Evolutionary conservation across 805 yeast species (phyloP), one percentile per base, ranked within the genome.

Genomic region (Kazachstania kunashirensis): DNA sequence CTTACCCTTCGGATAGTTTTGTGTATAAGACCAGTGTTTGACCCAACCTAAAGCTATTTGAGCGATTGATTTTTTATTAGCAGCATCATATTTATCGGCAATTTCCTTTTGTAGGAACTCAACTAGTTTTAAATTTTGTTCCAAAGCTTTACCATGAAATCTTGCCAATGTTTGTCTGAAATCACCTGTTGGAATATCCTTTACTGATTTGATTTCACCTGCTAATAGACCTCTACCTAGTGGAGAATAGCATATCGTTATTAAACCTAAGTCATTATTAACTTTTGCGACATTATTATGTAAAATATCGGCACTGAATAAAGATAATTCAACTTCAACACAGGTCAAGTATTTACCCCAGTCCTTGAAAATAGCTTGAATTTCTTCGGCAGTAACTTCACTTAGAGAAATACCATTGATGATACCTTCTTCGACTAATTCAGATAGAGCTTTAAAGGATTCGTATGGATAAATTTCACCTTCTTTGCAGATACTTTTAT

Each of bases 211-310:
- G 36, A 77, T 59, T 24, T 50, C 43, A 39, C 92, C 94, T 3
- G 89, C 77, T 37, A 86, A 66, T 42, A 79, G 63, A 1, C 95
- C 96, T 49, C 83, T 70, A 8, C 86, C 79, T 38, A 86, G 66
- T 21, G 96, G 96, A 21, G 94, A 80, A 59, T 86, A 86, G 18
- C 86, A 83, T 39, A 84, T 65, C 21, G 84, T 64, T 11, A 92
- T 80, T 38, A 86, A 71, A 12, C 66, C 66, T 24, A 68, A 58
- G 42, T 78, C 74, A 15, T 71, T 67, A 44, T 79, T 73, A 5
- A 71, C 68, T 3, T 67, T 72, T 43, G 78, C 70, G 15, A 81
- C 67, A 1, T 89, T 95, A 52, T 81, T 75, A 2, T 54, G 40
- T 30, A 75, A 51, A 26, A 79, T 70, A 12, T 80, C 83, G 31